Conservation (phyloP, 805 yeast genomes). For the Kluyveromyces aestuarii region DNA sequence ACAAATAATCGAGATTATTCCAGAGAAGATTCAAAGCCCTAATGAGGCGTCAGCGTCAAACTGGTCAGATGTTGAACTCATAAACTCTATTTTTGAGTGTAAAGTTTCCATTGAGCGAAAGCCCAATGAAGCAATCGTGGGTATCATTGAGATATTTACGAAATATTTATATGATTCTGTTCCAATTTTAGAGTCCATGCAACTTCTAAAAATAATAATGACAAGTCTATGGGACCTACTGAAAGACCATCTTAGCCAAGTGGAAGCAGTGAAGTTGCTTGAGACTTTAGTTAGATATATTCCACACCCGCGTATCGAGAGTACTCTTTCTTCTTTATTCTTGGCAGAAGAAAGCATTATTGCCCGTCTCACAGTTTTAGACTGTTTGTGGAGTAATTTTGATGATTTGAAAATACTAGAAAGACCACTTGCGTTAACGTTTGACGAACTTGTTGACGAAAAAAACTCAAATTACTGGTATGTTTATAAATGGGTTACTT, state of each 20-base stretch:
- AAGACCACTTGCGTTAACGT: slow-evolving; percentile 55
- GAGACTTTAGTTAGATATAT: slow-evolving; percentile 51
- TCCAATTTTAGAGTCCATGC: slow-evolving; percentile 16
- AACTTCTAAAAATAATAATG: slow-evolving; percentile 21
- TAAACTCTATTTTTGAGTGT: slow-evolving; percentile 17
- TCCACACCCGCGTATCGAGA: slow-evolving; percentile 54
- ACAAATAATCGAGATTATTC: slow-evolving; percentile 37
- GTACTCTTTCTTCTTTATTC: slow-evolving; percentile 54
- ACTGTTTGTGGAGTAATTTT: slow-evolving; percentile 69
- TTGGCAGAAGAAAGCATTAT: slow-evolving; percentile 31
- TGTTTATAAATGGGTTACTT: slow-evolving; percentile 42
- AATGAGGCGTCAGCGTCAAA: slow-evolving; percentile 7
- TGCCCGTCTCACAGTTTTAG: slow-evolving; percentile 45
- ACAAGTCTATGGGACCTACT: slow-evolving; percentile 49
- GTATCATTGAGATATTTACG: slow-evolving; percentile 25
- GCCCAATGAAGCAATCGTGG: slow-evolving; percentile 14
- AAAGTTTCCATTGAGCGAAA: slow-evolving; percentile 7
- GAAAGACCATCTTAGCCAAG: slow-evolving; percentile 44
- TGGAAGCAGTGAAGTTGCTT: slow-evolving; percentile 58
- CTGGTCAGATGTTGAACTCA: slow-evolving; percentile 31
- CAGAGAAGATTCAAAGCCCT: slow-evolving; percentile 23
- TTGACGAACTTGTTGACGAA: slow-evolving; percentile 50
- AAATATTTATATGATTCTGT: slow-evolving; percentile 22
- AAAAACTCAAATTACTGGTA: slow-evolving; percentile 35
- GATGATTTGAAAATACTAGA: slow-evolving; percentile 30